phyloP scores from a whole-genome alignment of 1,139 yeast genomes.

The Pichia sp. region DNA sequence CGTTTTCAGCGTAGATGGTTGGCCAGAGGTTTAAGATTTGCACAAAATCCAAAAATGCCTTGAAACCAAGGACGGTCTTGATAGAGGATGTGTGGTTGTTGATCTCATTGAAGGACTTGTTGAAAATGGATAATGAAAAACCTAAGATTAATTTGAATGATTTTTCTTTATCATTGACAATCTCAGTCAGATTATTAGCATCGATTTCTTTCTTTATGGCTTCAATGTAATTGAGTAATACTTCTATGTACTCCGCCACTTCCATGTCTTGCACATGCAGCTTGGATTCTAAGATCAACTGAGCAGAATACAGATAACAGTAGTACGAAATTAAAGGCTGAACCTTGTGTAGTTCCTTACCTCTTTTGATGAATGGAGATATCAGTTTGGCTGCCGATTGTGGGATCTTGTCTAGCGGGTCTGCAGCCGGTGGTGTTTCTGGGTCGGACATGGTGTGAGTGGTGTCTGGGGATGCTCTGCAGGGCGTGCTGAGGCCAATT shows the following conservation, averaged over 20 bases:
- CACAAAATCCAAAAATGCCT: conserved; percentile 50
- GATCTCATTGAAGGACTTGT: conserved; percentile 47
- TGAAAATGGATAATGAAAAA: conserved; percentile 63
- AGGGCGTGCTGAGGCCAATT: too few species aligned
- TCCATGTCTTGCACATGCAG: conserved; percentile 53
- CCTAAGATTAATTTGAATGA: conserved; percentile 58
- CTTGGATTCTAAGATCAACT: conserved; percentile 56
- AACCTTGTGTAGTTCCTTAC: conserved; percentile 47
- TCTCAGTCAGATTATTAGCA: conserved; percentile 25
- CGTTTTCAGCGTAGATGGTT: conserved; percentile 27
- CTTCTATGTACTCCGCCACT: conserved; percentile 56
- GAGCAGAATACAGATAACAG: conserved; percentile 63
- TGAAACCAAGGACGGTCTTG: conserved; percentile 44
- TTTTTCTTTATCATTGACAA: conserved; percentile 55
- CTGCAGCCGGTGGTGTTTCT: neutral
- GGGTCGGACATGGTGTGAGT: neutral
- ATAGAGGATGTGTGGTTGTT: conserved; percentile 36
- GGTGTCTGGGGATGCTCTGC: too few species aligned
- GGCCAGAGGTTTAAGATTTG: conserved; percentile 46
- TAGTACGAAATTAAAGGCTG: conserved; percentile 59
- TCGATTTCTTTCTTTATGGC: conserved; percentile 37
- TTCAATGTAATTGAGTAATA: conserved; percentile 66
- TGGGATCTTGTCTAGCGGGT: conserved; percentile 26
- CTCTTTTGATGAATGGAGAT: conserved; percentile 45
- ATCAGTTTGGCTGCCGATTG: conserved; percentile 36